A percentile compares a stretch with the other conserved stretches of the same genome.
These are phyloP conservation scores for Sesbania bispinosa DNA, from an alignment of 306 rosid genomes.

Conservation along the genomic window DNA sequence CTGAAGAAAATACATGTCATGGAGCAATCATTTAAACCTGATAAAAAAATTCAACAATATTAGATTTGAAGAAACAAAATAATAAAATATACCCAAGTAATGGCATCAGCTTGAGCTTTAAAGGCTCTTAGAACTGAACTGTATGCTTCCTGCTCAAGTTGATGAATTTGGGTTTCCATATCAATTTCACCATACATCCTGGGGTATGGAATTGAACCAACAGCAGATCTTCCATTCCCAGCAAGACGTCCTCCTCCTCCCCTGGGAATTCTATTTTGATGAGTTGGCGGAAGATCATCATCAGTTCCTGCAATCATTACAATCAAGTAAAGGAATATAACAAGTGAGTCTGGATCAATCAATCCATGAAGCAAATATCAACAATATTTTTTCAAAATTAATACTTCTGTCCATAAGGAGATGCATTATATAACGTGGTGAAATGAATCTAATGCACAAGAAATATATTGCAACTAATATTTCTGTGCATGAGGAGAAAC, in stretches of 20 bases:
- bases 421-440: too few relatives aligned
- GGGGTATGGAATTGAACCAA: constrained; percentile 71
- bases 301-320: constrained; percentile 63
- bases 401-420: too few relatives aligned
- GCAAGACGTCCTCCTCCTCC: constrained; percentile 83
- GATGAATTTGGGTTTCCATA: constrained; percentile 95
- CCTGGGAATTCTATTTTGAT: constrained; percentile 76
- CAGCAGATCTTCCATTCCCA: constrained; percentile 85
- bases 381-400: too few relatives aligned
- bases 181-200: constrained; percentile 81
- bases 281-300: constrained; percentile 87
- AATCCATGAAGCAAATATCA: constrained; percentile 13
- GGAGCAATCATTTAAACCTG: constrained; percentile 57
- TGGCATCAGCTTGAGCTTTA: constrained; percentile 98
- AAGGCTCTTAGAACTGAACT: constrained; percentile 98
- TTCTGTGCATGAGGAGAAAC: neutral
- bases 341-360: neutral
- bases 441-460: neutral
- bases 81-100: constrained; percentile 79
- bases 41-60: constrained; percentile 30
- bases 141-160: constrained; percentile 96
- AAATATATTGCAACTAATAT: neutral
- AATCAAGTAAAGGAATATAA: constrained; percentile 4
- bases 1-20: constrained; percentile 68
- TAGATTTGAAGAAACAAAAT: constrained; percentile 40